Evolutionary conservation across 2,329 filamentous ascomycete species (phyloP).

Genomic region (Pseudogymnoascus verrucosus): DNA sequence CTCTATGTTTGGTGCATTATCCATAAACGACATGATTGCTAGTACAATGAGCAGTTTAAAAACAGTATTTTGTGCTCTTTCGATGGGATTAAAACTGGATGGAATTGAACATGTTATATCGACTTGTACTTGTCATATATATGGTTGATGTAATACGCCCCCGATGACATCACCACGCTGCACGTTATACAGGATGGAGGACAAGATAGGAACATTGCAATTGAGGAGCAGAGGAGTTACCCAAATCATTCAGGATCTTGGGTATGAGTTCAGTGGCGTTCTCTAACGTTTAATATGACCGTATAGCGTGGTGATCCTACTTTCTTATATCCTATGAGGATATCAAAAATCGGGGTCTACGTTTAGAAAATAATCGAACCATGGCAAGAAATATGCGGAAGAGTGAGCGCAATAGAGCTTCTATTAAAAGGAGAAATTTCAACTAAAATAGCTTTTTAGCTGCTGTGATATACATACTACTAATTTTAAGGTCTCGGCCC

Average conservation of each 20-base stretch:
- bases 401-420: not conserved
- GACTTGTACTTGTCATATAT: not conserved
- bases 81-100: not conserved
- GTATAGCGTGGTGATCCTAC: not conserved
- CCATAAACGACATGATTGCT: slow-evolving; percentile 6
- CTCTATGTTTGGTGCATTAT: slow-evolving; percentile 3
- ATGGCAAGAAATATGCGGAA: not conserved
- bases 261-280: not conserved
- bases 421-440: not conserved
- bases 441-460: slow-evolving; percentile 4
- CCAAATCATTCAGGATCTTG: not conserved
- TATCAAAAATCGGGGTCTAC: not conserved
- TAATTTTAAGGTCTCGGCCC: not conserved
- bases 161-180: not conserved
- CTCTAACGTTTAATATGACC: not conserved
- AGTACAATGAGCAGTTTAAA: not conserved
- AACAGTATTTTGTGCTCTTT: not conserved
- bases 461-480: slow-evolving; percentile 4
- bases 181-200: not conserved
- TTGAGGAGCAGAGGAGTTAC: not conserved
- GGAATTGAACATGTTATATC: not conserved
- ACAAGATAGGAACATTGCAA: not conserved
- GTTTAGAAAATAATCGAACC: not conserved
- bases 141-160: slow-evolving; percentile 1
- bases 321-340: not conserved